phyloP scores from a whole-genome alignment of 2,329 filamentous ascomycete species.

The Calonectria multiphialidica region DNA sequence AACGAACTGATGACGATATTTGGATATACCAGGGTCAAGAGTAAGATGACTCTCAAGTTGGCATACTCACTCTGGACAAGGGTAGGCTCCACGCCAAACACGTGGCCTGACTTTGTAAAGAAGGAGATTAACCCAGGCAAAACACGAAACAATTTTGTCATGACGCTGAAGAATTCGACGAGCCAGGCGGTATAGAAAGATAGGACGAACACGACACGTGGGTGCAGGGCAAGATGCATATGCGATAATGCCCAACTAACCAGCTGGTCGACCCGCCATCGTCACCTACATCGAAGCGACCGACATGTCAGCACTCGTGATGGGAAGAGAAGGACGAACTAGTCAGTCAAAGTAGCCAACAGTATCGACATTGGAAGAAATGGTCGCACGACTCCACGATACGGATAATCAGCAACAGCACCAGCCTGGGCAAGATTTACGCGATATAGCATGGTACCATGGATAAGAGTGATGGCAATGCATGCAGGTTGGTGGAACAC shows the following conservation, averaged over 20 bases:
- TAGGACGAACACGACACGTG: conserved; percentile 25
- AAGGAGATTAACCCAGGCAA: conserved; percentile 80
- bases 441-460: conserved; percentile 30
- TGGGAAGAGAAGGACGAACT: not conserved
- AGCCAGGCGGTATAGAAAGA: conserved; percentile 31
- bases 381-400: conserved; percentile 19
- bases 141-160: conserved; percentile 90
- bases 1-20: conserved; percentile 80
- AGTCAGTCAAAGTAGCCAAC: conserved; percentile 17
- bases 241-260: conserved; percentile 43
- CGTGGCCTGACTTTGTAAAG: conserved; percentile 62
- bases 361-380: conserved; percentile 15
- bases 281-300: not conserved
- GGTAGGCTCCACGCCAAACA: conserved; percentile 33
- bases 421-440: conserved; percentile 12
- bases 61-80: conserved; percentile 90
- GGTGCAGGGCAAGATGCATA: conserved; percentile 35
- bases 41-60: conserved; percentile 85
- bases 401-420: conserved; percentile 20
- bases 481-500: conserved; percentile 36
- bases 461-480: conserved; percentile 29
- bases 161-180: conserved; percentile 68
- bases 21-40: conserved; percentile 75
- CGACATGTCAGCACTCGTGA: not conserved
- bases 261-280: conserved; percentile 6